Evolutionary conservation across 169 alveolate genomes (phyloP), one percentile per base, ranked within the genome.

Genomic region (Eimeria brunetti): DNA sequence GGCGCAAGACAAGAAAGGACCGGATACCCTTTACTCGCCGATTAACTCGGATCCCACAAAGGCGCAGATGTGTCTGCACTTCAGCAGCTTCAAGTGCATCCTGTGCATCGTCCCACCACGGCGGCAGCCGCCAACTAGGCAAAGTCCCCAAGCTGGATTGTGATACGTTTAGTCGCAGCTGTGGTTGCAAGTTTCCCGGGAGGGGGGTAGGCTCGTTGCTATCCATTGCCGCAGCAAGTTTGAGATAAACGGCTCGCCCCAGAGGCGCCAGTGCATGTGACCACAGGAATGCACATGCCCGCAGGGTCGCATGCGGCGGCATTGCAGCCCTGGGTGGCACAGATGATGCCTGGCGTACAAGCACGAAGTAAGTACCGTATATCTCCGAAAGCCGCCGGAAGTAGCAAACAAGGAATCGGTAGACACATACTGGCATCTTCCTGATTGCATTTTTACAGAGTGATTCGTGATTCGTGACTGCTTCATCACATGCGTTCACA

Each of bases 351-450:
- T 84, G 64, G 78, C 91, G 76, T 36, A 44, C 46, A 18, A 84
- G 44, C 62, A 84, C 91, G 41, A 84, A 84, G 67, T 84, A 84
- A 3, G 58, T 78, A n/a, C 91, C 78, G 36, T 84, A 84, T 0
- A 84, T 58, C 91, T 84, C 91, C 6, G 91, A 84, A 53, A 84
- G 56, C 33, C 91, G 91, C 78, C 91, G 75, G 58, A 84, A 84
- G 91, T 84, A 84, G 56, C 91, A 84, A 30, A 58, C 58, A 38
- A 84, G 91, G 78, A 56, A 84, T 44, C 80, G 91, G 20, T 18
- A 58, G 60, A 84, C 78, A 20, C 75, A 56, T 22, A 46, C 24
- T 41, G 91, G 91, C 41, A 84, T 7, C 18, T 27, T 49, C 69
- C 49, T 56, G 33, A n/a, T 46, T 18, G 60, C 33, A 75, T 38